Base-by-base conservation (phyloP, 768 basidiomycete genomes). In the Naematelia aurantialba region DNA sequence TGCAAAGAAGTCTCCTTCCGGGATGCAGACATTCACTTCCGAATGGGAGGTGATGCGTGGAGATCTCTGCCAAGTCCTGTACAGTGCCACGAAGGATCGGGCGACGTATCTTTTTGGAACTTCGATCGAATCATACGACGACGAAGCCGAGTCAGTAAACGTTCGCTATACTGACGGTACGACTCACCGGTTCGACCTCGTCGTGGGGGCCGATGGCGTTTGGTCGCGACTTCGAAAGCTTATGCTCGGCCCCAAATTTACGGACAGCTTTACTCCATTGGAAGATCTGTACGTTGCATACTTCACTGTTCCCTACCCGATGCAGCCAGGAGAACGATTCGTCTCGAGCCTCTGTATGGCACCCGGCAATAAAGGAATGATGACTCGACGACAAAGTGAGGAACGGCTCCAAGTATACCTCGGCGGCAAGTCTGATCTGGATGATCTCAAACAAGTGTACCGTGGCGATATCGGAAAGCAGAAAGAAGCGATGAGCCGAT, bases 11-110 rank as follows among this genome's bases (percentile, higher is more conserved):
- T 31, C 52, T 30, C 26, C 45, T 22, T 3, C 25, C 4, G 56
- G 49, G 5, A 22, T 45, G 4, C 31, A 55, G 10, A 50, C 54
- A 10, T 45, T 61, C n/a, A 72, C 69, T 1, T 52, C 52, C 27
- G 73, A 76, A 53, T 58, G 46, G 26, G 74, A 76, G 63, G 71
- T 76, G 26, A 55, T 72, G 19, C 53, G 74, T 8, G 73, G 73
- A 4, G 67, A 70, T 54, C 57, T 74, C 5, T 60, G 68, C 4
- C 22, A 62, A 22, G 49, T 76, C 2, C 45, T 76, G 1, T 66
- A 61, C 39, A 56, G 65, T 13, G 60, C 60, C 4, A 60, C 63
- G 3, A 61, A 65, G 29, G 62, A 52, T 29, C n/a, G 45, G 19
- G 49, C 55, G 8, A 26, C 64, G 25, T 60, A 61, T 62, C 59